A percentile compares a stretch with the other conserved stretches of the same genome.
Conservation (phyloP, 192 early-diverging fungal genomes). For the Allomyces arbusculus region DNA sequence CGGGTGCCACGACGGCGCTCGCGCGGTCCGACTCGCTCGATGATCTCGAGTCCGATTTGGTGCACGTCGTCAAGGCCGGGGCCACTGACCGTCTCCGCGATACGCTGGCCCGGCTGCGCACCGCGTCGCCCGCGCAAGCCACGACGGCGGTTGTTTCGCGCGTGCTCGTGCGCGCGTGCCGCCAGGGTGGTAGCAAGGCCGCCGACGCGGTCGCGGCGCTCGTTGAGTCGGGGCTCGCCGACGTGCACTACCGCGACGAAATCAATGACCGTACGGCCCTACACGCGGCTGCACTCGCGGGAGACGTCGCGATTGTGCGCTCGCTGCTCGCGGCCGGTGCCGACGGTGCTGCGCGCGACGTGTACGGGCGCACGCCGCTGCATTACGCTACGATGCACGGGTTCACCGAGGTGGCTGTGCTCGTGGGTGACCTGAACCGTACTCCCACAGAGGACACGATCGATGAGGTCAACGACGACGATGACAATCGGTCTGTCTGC, state of each 20-base stretch:
- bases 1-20: too few relatives aligned
- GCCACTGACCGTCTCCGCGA: slow-evolving; percentile 23
- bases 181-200: slow-evolving; percentile 3
- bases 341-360: slow-evolving; percentile 34
- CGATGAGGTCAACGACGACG: slow-evolving; percentile 7
- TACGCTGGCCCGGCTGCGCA: slow-evolving; percentile 23
- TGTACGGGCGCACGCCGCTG: slow-evolving; percentile 69
- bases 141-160: slow-evolving; percentile 7
- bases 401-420: slow-evolving; percentile 22
- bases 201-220: slow-evolving; percentile 13
- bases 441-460: not conserved
- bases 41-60: slow-evolving; percentile 34
- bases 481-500: slow-evolving; percentile 13
- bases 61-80: slow-evolving; percentile 24
- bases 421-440: not conserved
- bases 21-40: slow-evolving; percentile 15
- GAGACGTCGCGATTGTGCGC: slow-evolving; percentile 44
- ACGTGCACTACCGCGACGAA: slow-evolving; percentile 71
- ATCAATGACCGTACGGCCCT: slow-evolving; percentile 77
- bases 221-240: slow-evolving; percentile 41
- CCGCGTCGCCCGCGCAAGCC: slow-evolving; percentile 3
- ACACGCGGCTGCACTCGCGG: slow-evolving; percentile 74
- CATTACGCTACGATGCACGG: slow-evolving; percentile 94
- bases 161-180: slow-evolving; percentile 15
- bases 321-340: slow-evolving; percentile 9